Base-by-base conservation (phyloP, 78 protist species). In the Chrysochromulina parva region DNA sequence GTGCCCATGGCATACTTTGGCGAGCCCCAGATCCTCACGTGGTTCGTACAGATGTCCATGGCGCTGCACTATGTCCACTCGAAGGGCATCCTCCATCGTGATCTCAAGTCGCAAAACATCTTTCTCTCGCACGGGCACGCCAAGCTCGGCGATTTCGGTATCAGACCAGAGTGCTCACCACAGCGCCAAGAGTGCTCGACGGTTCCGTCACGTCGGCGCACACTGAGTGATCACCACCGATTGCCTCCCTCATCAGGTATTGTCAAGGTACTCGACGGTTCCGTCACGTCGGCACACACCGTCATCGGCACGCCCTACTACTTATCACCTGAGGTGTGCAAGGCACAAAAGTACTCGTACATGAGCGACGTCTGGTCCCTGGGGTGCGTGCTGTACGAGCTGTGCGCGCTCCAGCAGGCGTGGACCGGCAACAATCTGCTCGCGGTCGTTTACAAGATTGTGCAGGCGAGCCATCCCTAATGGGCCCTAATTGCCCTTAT, bases 301-400 rank as follows among this genome's bases (percentile, higher is more conserved):
- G 90, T 90, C 14, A 73, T 92, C 57, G 94, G 94, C 53, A 85
- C 94, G 69, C 94, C 89, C 9, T 92, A 86, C 90, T 92, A 92
- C 90, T 73, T 92, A 82, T 82, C 94, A 11, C 94, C 94, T 4
- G 94, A 92, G 71, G 86, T 78, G 60, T 78, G 86, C 86, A 58
- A 78, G 86, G n/a, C 22, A 47, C 86, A 53, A 62, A 58, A 58
- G 24, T 78, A 78, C 62, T 48, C 57, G 48, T 78, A 53, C 86
- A 78, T 26, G 47, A 53, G 62, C 38, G 86, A 78, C 86, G 86
- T 78, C 38, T 78, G 86, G 86, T 38, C 86, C 19, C 86, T 78
- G 50, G 93, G 93, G 55, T 91, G 93, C 86, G 48, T 91, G 38
- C 84, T 91, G 28, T 91, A 91, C 73, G 94, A 91, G 85, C 48